Percentiles rank a stretch among this genome's conserved stretches.
Evolutionary conservation across 2,329 filamentous ascomycete species (phyloP).

Genomic region (Alternaria infectoria): DNA sequence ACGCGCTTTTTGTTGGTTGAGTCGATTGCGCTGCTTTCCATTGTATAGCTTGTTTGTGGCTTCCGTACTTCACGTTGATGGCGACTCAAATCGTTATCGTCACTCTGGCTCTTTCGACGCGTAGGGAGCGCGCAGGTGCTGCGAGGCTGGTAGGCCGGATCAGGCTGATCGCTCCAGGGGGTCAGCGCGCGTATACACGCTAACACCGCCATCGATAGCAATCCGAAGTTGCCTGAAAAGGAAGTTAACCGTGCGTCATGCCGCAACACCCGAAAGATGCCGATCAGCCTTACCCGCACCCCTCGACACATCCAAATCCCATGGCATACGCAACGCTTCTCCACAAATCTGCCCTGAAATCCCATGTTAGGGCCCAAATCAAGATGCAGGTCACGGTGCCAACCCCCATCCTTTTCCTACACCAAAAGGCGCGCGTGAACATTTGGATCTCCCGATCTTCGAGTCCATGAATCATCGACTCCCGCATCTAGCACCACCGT

Average conservation of each 20-base stretch:
- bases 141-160: neutral
- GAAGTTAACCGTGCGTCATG: slow-evolving; percentile 5
- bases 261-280: neutral
- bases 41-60: neutral
- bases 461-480: slow-evolving; percentile 7
- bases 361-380: neutral
- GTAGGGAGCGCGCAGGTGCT: neutral
- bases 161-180: neutral
- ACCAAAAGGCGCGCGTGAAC: neutral
- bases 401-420: neutral
- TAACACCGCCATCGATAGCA: neutral
- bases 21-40: neutral
- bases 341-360: neutral
- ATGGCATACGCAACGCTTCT: slow-evolving; percentile 9
- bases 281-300: slow-evolving; percentile 5
- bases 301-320: neutral
- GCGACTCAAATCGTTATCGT: neutral
- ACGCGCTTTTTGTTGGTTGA: neutral
- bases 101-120: neutral
- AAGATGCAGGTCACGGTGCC: neutral
- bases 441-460: neutral
- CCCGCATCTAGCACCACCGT: neutral
- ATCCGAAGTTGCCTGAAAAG: neutral
- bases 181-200: neutral
- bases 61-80: neutral